Conservation (phyloP, 116 monocot species). For the Thalassia testudinum region DNA sequence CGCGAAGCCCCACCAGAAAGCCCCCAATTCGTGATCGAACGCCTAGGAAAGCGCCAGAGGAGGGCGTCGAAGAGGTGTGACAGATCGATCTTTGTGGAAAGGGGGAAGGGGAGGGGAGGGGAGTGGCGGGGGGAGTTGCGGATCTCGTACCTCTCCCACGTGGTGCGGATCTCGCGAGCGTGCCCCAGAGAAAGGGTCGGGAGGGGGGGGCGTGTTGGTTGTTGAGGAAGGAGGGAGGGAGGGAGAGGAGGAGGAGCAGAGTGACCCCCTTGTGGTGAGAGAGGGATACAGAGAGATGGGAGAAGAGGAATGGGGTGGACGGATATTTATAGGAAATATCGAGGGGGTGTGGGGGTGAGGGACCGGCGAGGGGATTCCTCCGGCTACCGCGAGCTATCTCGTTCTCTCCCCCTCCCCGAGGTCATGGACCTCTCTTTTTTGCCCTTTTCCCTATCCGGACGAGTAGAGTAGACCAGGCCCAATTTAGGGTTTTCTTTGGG, state of each 20-base stretch:
- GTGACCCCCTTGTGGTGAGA: neutral
- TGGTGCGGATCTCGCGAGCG: neutral
- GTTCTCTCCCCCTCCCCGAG: neutral
- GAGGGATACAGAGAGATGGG: no score
- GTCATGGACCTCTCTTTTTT: no score
- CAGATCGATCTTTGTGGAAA: neutral
- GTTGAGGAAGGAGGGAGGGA: neutral
- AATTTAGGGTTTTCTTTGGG: no score
- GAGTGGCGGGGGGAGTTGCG: no score
- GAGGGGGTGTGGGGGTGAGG: neutral
- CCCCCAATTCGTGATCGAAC: no score
- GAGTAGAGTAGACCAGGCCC: no score
- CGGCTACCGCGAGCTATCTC: neutral
- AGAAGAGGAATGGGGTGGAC: neutral
- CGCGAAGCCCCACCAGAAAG: no score
- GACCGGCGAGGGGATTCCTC: neutral
- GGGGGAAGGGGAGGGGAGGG: neutral
- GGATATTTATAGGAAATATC: slow-evolving; percentile 1
- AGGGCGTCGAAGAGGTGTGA: neutral
- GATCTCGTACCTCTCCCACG: neutral
- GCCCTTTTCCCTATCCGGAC: no score
- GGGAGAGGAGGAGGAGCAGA: neutral
- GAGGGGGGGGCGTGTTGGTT: neutral
- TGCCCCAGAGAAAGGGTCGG: neutral
- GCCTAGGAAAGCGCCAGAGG: neutral